Percentiles rank a stretch among this genome's conserved stretches.
Conservation (phyloP, 2,329 filamentous ascomycete species). For the Pseudogymnoascus sp. region DNA sequence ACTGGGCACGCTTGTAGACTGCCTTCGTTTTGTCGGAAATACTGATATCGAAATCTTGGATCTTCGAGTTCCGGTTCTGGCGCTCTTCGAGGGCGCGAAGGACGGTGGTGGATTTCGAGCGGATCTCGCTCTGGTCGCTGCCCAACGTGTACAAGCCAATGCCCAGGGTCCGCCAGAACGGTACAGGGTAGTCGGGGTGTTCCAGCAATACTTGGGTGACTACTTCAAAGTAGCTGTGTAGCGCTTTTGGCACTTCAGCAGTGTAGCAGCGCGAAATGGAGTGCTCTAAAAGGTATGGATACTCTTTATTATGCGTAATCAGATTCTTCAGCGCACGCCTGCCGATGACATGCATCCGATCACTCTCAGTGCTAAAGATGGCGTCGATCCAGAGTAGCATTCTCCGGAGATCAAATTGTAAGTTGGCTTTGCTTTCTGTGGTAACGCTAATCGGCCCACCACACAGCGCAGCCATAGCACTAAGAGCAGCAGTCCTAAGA, state of each 20-base stretch:
- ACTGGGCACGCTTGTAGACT: slow-evolving; percentile 95
- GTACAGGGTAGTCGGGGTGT: slow-evolving; percentile 69
- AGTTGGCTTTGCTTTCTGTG: slow-evolving; percentile 75
- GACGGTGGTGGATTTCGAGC: slow-evolving; percentile 77
- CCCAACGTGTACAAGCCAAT: slow-evolving; percentile 87
- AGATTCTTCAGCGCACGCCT: slow-evolving; percentile 81
- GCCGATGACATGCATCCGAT: slow-evolving; percentile 85
- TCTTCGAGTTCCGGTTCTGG: slow-evolving; percentile 76
- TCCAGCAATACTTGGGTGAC: slow-evolving; percentile 81
- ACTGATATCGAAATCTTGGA: slow-evolving; percentile 96
- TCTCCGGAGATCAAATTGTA: slow-evolving; percentile 85
- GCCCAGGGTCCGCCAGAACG: slow-evolving; percentile 85
- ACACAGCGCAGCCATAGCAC: slow-evolving; percentile 91
- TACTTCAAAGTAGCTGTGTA: slow-evolving; percentile 93
- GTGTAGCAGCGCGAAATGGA: slow-evolving; percentile 89
- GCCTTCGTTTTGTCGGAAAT: slow-evolving; percentile 98
- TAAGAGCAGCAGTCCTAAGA: slow-evolving; percentile 79
- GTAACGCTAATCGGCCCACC: slow-evolving; percentile 77
- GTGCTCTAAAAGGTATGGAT: slow-evolving; percentile 75
- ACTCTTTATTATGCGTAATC: slow-evolving; percentile 82
- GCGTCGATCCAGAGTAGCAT: slow-evolving; percentile 94
- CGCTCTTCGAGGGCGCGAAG: slow-evolving; percentile 75
- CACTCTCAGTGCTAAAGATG: slow-evolving; percentile 86
- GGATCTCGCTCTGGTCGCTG: slow-evolving; percentile 79
- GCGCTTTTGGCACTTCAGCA: slow-evolving; percentile 68